Evolutionary conservation across 331 rosid species (phyloP).

Genomic region (Quercus tomentella): DNA sequence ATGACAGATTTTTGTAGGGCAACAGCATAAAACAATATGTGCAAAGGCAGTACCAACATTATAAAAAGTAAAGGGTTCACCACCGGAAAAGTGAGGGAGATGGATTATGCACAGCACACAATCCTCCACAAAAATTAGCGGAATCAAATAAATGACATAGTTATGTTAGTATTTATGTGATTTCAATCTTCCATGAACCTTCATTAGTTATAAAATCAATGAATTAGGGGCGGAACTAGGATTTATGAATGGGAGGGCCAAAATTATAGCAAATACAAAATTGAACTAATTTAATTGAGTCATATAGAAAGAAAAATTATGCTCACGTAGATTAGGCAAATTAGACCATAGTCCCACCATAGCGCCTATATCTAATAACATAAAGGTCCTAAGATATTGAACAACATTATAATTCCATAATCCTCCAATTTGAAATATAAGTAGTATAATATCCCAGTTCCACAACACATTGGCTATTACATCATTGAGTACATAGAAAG

Average conservation of each 20-base stretch:
- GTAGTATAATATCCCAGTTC: background rate
- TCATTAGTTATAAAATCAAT: background rate
- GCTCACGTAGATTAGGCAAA: too few species aligned
- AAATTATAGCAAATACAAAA: too few species aligned
- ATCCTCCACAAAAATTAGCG: background rate
- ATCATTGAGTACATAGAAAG: background rate
- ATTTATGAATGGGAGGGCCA: too few species aligned
- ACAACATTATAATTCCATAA: background rate
- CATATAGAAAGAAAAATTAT: too few species aligned
- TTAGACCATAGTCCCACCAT: too few species aligned
- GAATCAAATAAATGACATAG: background rate
- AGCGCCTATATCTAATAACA: too few species aligned
- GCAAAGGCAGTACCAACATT: background rate
- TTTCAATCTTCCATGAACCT: background rate
- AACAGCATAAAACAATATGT: background rate
- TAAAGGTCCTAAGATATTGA: too few species aligned
- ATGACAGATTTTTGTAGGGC: background rate
- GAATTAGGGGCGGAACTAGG: too few species aligned
- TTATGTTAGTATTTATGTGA: background rate
- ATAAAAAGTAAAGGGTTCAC: background rate
- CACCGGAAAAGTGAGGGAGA: background rate
- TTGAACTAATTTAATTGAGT: too few species aligned
- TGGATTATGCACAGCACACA: background rate
- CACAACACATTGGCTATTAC: background rate
- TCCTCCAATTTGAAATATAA: background rate